Conservation (phyloP, 2,329 filamentous ascomycete species). For the Davidsoniella virescens region DNA sequence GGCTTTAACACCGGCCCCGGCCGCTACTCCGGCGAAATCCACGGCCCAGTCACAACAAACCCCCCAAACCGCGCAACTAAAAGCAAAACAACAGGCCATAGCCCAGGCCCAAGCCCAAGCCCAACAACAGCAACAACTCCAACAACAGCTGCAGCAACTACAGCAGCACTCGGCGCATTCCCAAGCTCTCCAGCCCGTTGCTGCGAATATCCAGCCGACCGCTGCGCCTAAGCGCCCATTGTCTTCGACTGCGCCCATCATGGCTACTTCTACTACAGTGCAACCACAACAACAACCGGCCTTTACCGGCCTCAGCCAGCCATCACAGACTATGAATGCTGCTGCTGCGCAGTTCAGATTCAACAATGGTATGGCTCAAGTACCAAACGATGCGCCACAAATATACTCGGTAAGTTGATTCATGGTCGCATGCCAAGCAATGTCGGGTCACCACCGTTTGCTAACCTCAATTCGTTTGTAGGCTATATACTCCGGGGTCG, state of each 20-base stretch:
- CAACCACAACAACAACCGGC: slow-evolving; percentile 32
- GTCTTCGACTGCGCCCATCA: slow-evolving; percentile 14
- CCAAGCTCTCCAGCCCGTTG: background rate
- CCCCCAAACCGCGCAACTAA: too few relatives aligned
- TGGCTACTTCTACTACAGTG: slow-evolving; percentile 16
- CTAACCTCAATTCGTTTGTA: slow-evolving; percentile 16
- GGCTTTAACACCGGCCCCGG: too few relatives aligned
- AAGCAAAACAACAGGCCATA: too few relatives aligned
- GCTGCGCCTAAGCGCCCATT: slow-evolving; percentile 23
- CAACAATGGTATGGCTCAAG: slow-evolving; percentile 1
- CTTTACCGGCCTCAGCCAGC: slow-evolving; percentile 10
- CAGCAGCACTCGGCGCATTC: too few relatives aligned
- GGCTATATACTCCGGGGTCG: slow-evolving; percentile 87
- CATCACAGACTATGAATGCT: slow-evolving; percentile 13
- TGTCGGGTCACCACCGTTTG: background rate
- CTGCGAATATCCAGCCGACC: slow-evolving; percentile 17
- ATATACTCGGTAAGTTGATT: slow-evolving; percentile 42
- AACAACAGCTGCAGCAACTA: too few relatives aligned
- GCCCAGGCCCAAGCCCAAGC: slow-evolving; percentile 2
- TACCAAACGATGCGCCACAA: slow-evolving; percentile 3
- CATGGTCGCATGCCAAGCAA: slow-evolving; percentile 8
- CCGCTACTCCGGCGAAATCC: too few relatives aligned
- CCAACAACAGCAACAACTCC: slow-evolving; percentile 6
- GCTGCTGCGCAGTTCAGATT: slow-evolving; percentile 3
- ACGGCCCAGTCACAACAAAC: too few relatives aligned